A percentile compares a stretch with the other conserved stretches of the same genome.
Conservation (phyloP, 2,329 filamentous ascomycete genomes). For the Penicillium expansum region DNA sequence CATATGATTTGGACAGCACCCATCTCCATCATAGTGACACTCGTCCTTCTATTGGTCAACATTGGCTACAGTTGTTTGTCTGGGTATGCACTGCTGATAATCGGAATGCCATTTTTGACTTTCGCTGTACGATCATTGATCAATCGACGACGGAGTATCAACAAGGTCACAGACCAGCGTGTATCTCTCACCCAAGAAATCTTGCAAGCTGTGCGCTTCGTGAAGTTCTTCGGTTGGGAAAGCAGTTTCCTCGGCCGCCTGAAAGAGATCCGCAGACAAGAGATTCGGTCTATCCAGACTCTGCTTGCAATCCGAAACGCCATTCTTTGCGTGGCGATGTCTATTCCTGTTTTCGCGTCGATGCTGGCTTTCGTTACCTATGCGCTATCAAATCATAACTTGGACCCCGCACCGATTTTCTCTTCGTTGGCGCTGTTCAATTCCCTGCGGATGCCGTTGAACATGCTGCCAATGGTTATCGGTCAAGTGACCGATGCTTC, state of each 20-base stretch:
- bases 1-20: slow-evolving; percentile 90
- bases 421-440: slow-evolving; percentile 95
- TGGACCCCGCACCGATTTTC: slow-evolving; percentile 78
- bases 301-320: slow-evolving; percentile 79
- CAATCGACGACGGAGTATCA: slow-evolving; percentile 72
- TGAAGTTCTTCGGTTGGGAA: slow-evolving; percentile 97
- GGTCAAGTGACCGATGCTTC: slow-evolving; percentile 87
- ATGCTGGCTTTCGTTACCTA: slow-evolving; percentile 92
- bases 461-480: slow-evolving; percentile 81
- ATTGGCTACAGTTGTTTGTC: slow-evolving; percentile 85
- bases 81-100: slow-evolving; percentile 76
- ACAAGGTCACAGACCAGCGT: slow-evolving; percentile 89
- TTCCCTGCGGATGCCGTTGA: slow-evolving; percentile 81
- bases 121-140: slow-evolving; percentile 75
- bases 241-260: slow-evolving; percentile 77
- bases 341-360: slow-evolving; percentile 87
- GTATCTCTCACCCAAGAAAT: slow-evolving; percentile 93
- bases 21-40: slow-evolving; percentile 71
- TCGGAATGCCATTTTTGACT: slow-evolving; percentile 75
- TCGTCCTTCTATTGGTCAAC: slow-evolving; percentile 79
- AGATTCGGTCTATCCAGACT: slow-evolving; percentile 81
- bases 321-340: slow-evolving; percentile 77
- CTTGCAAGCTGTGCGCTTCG: slow-evolving; percentile 83
- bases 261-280: slow-evolving; percentile 67
- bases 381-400: slow-evolving; percentile 60